A percentile compares a stretch with the other conserved stretches of the same genome.
These are phyloP conservation scores for Boechera stricta DNA, from an alignment of 345 rosid species.

Conservation along the genomic window DNA sequence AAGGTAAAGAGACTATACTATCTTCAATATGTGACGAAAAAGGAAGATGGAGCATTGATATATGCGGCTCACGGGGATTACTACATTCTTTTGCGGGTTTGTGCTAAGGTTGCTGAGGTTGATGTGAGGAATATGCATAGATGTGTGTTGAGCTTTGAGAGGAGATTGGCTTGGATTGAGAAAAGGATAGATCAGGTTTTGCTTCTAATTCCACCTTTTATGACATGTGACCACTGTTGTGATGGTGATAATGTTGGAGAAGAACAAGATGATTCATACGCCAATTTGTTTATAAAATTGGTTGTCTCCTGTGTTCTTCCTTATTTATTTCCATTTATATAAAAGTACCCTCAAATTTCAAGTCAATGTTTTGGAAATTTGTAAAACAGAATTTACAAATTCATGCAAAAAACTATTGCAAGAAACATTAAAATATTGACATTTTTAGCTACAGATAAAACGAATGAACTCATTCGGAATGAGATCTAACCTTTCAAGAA, in stretches of 20 bases:
- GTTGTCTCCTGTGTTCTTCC: not conserved
- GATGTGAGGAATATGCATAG: slow-evolving; percentile 69
- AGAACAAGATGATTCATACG: slow-evolving; percentile 6
- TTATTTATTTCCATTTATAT: not conserved
- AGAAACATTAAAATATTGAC: not conserved
- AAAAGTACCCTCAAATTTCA: not conserved
- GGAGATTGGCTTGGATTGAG: slow-evolving; percentile 80
- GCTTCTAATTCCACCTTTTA: slow-evolving; percentile 51
- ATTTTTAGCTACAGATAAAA: slow-evolving; percentile 24
- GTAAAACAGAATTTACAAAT: slow-evolving; percentile 27
- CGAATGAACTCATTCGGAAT: slow-evolving; percentile 2
- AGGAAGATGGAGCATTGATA: slow-evolving; percentile 56
- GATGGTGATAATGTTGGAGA: slow-evolving; percentile 31
- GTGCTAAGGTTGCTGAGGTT: slow-evolving; percentile 65
- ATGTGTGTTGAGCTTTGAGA: slow-evolving; percentile 75
- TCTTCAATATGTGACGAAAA: slow-evolving; percentile 69
- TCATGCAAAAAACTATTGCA: slow-evolving; percentile 10
- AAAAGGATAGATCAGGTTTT: slow-evolving; percentile 62
- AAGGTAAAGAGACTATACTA: slow-evolving; percentile 62
- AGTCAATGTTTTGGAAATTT: not conserved
- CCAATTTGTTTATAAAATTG: not conserved
- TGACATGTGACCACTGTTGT: slow-evolving; percentile 57
- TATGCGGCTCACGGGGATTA: slow-evolving; percentile 84
- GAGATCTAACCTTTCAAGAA: not conserved
- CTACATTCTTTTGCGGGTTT: slow-evolving; percentile 71